Evolutionary conservation across 345 rosid species (phyloP).

Genomic region (Anacardium occidentale): DNA sequence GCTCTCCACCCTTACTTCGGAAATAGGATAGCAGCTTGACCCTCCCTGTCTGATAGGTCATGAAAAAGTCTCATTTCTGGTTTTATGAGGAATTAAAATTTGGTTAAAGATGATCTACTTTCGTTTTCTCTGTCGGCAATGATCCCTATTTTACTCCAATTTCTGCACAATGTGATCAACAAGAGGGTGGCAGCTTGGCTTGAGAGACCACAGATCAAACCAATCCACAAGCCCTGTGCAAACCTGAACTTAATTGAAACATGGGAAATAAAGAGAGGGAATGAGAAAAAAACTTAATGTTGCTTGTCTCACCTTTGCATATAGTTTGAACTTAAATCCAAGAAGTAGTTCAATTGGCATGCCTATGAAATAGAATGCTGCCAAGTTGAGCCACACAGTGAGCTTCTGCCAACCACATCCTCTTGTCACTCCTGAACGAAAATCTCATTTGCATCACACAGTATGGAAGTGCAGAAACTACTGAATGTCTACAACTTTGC

Average conservation of each 20-base stretch:
- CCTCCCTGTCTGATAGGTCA: no score
- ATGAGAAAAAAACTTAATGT: neutral
- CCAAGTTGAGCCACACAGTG: slow-evolving; percentile 19
- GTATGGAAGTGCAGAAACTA: no score
- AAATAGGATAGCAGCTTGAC: no score
- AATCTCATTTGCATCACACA: no score
- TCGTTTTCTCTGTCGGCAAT: neutral
- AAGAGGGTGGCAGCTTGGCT: slow-evolving; percentile 45
- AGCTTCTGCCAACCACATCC: no score
- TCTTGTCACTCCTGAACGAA: no score
- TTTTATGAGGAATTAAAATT: neutral
- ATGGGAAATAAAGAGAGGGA: neutral
- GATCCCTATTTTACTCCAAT: slow-evolving; percentile 46
- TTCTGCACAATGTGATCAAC: slow-evolving; percentile 42
- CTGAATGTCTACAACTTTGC: no score
- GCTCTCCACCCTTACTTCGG: no score
- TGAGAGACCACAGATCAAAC: slow-evolving; percentile 62
- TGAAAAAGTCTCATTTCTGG: neutral
- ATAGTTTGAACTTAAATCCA: slow-evolving; percentile 49
- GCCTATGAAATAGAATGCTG: slow-evolving; percentile 48
- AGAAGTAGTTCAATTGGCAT: slow-evolving; percentile 46
- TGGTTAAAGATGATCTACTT: neutral
- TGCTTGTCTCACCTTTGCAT: slow-evolving; percentile 42
- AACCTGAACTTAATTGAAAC: neutral
- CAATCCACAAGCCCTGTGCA: slow-evolving; percentile 69